phyloP scores from a whole-genome alignment of 257 asterid genomes.

The Euphrasia confusa region DNA sequence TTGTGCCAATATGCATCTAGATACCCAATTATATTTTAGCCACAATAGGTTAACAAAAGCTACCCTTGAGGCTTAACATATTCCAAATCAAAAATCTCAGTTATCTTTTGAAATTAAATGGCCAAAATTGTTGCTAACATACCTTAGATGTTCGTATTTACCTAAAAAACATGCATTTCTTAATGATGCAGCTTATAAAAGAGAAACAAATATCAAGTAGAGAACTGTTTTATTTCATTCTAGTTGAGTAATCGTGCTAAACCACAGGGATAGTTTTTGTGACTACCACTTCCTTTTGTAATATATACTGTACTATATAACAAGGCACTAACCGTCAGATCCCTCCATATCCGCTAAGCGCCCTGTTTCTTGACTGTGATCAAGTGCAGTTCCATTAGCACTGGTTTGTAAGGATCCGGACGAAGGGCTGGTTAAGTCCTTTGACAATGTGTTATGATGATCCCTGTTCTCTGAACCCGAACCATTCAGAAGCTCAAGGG shows the following conservation, averaged over 20 bases:
- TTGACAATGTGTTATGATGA: slow-evolving; percentile 32
- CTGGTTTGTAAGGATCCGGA: slow-evolving; percentile 22
- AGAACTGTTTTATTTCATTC: not conserved
- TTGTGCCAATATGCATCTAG: not conserved
- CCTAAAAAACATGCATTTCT: not conserved
- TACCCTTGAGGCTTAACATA: not conserved
- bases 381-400: slow-evolving; percentile 36
- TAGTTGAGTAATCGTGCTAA: not conserved
- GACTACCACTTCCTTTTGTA: not conserved
- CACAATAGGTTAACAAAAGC: not conserved
- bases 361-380: slow-evolving; percentile 39
- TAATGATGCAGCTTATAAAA: not conserved
- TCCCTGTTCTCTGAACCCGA: slow-evolving; percentile 57
- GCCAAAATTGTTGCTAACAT: not conserved
- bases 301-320: slow-evolving; percentile 9
- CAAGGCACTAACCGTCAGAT: slow-evolving; percentile 59
- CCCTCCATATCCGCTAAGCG: slow-evolving; percentile 43
- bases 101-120: not conserved
- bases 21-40: too few relatives aligned
- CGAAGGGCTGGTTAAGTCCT: slow-evolving; percentile 37
- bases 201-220: not conserved
- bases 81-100: not conserved
- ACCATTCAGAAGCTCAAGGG: slow-evolving; percentile 92
- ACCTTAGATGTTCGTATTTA: not conserved
- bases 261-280: not conserved